Base-by-base conservation (phyloP, 1,139 yeast genomes). In the Entelexis sorbosivorans region DNA sequence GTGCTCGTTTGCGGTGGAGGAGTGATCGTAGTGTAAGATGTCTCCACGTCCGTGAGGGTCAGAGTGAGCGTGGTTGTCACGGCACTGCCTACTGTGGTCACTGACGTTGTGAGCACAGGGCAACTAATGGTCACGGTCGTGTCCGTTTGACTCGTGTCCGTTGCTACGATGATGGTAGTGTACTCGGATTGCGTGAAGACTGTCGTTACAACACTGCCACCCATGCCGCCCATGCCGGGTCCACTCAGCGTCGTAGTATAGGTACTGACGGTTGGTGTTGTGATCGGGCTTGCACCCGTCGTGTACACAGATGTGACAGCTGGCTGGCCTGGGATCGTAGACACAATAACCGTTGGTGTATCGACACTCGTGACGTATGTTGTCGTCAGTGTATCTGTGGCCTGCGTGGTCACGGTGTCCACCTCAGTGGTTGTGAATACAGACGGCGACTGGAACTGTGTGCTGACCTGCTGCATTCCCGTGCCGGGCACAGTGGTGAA, bases 111-210 rank as follows among this genome's bases (percentile, higher is more conserved):
- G 19, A 55, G 52, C 9, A 32, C 44, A 9, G 57, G 56, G 14
- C 16, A 44, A 2, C 52, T 48, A 3, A 54, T 8, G 8, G 53
- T 54, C 16, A 55, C 52, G 5, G 57, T 54, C 1, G 52, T 55
- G 13, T 19, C 36, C 5, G 57, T 47, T 14, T 44, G 49, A 10
- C 34, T 47, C 3, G 56, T 16, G 32, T 35, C 48, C 9, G 53
- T 51, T 2, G 52, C 47, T 9, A 45, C 24, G 8, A 55, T 28
- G 6, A 47, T 47, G 4, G 53, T 52, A 2, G 58, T 47, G 31
- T 51, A 53, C 5, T 42, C 54, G 1, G 56, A 52, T 34, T 52
- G 55, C 13, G 50, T 49, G 44, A 42, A 45, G 14, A n/a, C 34
- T 7, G 50, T 16, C 8, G 52, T 49, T 2, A 14, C 14, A 5